Evolutionary conservation across 495 filamentous ascomycete genomes (phyloP).

Genomic region (Xylaria cubensis): DNA sequence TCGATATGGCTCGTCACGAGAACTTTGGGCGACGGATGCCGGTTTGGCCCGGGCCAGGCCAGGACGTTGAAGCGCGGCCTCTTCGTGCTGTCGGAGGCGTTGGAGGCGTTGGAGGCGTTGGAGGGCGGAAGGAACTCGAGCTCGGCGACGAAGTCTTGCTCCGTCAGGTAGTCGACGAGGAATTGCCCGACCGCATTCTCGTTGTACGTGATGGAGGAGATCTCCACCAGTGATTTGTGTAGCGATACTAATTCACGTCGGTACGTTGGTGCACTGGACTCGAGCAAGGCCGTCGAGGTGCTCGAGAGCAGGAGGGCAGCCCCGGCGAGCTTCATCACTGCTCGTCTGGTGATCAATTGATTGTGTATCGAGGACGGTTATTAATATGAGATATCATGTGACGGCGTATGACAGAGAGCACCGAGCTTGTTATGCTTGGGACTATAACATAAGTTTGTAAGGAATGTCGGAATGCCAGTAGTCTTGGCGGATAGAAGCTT

Average conservation of each 20-base stretch:
- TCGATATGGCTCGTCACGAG: conserved; percentile 80
- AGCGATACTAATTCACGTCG: conserved; percentile 68
- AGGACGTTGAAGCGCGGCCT: conserved; percentile 72
- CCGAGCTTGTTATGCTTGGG: neutral
- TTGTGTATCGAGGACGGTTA: neutral
- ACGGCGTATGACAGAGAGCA: too few relatives aligned
- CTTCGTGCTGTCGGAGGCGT: neutral
- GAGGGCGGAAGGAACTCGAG: conserved; percentile 70
- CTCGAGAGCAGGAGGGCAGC: conserved; percentile 16
- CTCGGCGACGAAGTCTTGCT: conserved; percentile 52
- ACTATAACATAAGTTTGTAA: neutral
- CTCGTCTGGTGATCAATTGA: neutral
- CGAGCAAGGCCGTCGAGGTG: conserved; percentile 22
- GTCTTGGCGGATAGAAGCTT: neutral
- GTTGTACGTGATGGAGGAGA: conserved; percentile 75
- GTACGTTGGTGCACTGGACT: conserved; percentile 40
- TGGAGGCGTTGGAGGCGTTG: conserved; percentile 43
- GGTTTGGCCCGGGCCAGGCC: conserved; percentile 68
- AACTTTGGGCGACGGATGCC: conserved; percentile 58
- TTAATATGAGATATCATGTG: neutral
- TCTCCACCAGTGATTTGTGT: conserved; percentile 77
- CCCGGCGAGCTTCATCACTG: conserved; percentile 11
- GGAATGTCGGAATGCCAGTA: neutral
- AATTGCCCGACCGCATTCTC: conserved; percentile 74
- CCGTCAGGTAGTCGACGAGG: conserved; percentile 68